Conservation (phyloP, 2,329 filamentous ascomycete species). For the Xylaria sp. region DNA sequence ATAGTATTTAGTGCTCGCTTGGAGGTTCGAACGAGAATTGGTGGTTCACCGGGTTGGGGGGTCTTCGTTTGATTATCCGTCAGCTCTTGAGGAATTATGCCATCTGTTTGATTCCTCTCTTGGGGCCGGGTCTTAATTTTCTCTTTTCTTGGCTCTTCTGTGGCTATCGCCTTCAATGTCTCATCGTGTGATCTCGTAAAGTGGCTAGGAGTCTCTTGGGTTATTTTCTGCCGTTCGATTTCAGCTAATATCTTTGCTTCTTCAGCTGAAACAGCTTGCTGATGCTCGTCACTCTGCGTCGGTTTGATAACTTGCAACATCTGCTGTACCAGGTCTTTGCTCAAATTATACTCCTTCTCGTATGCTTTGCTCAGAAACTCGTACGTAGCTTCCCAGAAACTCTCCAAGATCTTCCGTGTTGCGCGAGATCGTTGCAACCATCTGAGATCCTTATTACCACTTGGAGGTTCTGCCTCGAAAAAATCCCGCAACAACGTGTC, state of each 20-base stretch:
- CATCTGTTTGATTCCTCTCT: neutral
- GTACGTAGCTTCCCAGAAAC: neutral
- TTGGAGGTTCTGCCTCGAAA: neutral
- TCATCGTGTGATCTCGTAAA: neutral
- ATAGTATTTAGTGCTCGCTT: neutral
- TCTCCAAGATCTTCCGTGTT: neutral
- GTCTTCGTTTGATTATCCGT: neutral
- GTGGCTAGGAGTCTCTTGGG: neutral
- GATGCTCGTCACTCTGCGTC: neutral
- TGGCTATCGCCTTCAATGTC: neutral
- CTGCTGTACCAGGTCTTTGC: neutral
- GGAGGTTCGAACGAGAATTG: neutral
- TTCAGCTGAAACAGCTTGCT: neutral
- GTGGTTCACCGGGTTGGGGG: neutral
- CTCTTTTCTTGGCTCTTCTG: neutral
- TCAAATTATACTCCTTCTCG: no score
- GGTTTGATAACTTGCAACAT: neutral
- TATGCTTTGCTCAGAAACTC: neutral
- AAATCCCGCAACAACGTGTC: no score
- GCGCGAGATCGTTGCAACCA: neutral
- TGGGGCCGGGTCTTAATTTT: neutral
- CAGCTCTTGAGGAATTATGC: neutral
- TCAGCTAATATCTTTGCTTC: neutral
- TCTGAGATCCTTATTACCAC: neutral
- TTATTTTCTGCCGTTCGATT: neutral